phyloP scores from a whole-genome alignment of 352 stramenopile genomes.

The Globisporangium sylvaticum region DNA sequence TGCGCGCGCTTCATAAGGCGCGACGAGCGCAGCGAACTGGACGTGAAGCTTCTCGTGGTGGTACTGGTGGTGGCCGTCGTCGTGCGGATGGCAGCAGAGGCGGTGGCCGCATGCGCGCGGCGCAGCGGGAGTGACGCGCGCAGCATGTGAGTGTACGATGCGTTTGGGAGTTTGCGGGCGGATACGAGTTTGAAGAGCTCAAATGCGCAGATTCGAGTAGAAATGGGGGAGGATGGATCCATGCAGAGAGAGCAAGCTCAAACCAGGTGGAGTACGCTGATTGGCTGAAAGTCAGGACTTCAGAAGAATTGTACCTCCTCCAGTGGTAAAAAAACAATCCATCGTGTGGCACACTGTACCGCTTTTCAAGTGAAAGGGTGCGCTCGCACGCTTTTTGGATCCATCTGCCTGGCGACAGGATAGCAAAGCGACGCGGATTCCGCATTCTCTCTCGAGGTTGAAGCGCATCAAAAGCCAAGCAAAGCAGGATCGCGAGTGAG shows the following conservation, averaged over 20 bases:
- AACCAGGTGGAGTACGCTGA: constrained; percentile 13
- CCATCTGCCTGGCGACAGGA: too few relatives aligned
- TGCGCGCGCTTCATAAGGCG: not conserved
- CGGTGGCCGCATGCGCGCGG: constrained; percentile 5
- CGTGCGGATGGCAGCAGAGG: not conserved
- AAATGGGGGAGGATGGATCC: not conserved
- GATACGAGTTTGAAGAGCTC: constrained; percentile 4
- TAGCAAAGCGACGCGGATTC: too few relatives aligned
- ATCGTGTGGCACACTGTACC: not conserved
- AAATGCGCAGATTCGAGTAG: not conserved
- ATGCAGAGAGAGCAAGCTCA: not conserved
- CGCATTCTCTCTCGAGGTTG: too few relatives aligned
- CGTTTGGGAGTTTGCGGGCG: not conserved
- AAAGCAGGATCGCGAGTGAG: not conserved
- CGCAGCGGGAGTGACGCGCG: constrained; percentile 14
- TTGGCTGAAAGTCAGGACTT: constrained; percentile 5
- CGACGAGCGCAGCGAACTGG: not conserved
- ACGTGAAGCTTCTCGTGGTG: not conserved
- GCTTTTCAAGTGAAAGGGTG: too few relatives aligned
- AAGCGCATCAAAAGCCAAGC: not conserved
- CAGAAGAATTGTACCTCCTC: not conserved
- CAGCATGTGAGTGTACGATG: constrained; percentile 1
- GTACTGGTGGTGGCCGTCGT: not conserved
- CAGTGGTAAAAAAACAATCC: too few relatives aligned
- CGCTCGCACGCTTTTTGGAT: too few relatives aligned